Evolutionary conservation across 2,329 filamentous ascomycete species (phyloP), one percentile per base, ranked within the genome.

Genomic region (Aspergillus piperis): DNA sequence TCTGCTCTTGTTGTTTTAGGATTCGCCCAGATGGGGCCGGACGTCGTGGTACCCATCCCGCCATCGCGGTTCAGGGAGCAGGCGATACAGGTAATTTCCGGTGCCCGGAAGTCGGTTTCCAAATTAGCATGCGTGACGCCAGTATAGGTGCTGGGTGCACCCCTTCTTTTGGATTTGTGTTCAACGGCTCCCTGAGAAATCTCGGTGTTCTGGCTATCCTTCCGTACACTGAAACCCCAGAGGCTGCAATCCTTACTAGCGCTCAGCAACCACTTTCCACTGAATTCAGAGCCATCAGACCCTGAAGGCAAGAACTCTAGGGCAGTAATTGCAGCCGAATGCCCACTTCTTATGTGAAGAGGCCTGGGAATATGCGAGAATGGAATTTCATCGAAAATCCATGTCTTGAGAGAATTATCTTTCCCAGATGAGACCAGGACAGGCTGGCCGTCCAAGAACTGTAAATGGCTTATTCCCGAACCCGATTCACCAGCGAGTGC

Each of bases 181-280:
- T 90, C 89, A 53, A 96, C 86, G 54, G 89, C 89, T 32, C 95
- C 95, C 73, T 99, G 96, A 48, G 92, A 97, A 39, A 99, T 80
- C 76, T 99, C 95, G 1, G 90, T 87, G 73, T 92, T 96, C 77
- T 99, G 96, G 1, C 92, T 93, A 73, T 99, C 95, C 55, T 91
- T 90, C 47, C 95, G 90, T 74, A 99, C 80, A 83, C 93, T 98
- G 87, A 96, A 96, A 1, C 91, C 94, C 94, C 95, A 98, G 2
- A 99, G 82, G 75, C 92, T 97, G 66, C 92, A 86, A 71, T 99
- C 96, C 69, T 88, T 86, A 61, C 92, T 93, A 66, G 91, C 91
- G 70, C 92, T 97, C 58, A 99, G 82, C 6, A 98, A 81, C 94
- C 94, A 98, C 77, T 98, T 98, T 59, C 94, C 95, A 49, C 88